Base-by-base conservation (phyloP, 1,284 basidiomycete species). In the Ustilago sp. region DNA sequence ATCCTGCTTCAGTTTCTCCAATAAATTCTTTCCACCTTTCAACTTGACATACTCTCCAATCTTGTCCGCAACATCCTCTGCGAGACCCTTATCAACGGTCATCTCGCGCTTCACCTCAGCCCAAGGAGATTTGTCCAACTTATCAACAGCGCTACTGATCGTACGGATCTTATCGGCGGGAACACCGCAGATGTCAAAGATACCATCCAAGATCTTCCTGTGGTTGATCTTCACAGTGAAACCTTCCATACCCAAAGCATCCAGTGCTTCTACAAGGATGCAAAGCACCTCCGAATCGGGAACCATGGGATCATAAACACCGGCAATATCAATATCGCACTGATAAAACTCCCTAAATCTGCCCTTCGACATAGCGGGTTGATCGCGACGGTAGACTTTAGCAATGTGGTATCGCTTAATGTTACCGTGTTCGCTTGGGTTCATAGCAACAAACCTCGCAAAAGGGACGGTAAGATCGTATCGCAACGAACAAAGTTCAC, bases 341-440 rank as follows among this genome's bases (percentile, higher is more conserved):
- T 99, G 96, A 85, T 94, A 95, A 86, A 99, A 99, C 88, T 99
- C 96, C 74, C 96, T 90, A 94, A 99, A 98, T 43, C 96, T 90
- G 4, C 96, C 96, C 88, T 99, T 99, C 60, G 92, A 93, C 93
- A 99, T 95, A 68, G 96, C 95, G 1, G 97, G 96, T 83, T 93
- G 95, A 87, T 99, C 96, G 84, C 97, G 88, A 74, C 97, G 89
- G 87, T 99, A 99, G 31, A 99, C 96, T 88, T 99, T 99, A 35
- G 95, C 95, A 62, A 99, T 92, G 87, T 99, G 96, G 91, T 95
- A 99, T 39, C 98, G 87, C 88, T 98, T 98, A 86, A 90, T 90
- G 69, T 74, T 88, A 23, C 87, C 87, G 75, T 90, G 90, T 63
- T 91, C 91, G 54, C 91, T 90, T 28, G 93, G 92, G 80, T 92